Conservation (phyloP, 2,329 filamentous ascomycete species). For the Aspergillus brasiliensis region DNA sequence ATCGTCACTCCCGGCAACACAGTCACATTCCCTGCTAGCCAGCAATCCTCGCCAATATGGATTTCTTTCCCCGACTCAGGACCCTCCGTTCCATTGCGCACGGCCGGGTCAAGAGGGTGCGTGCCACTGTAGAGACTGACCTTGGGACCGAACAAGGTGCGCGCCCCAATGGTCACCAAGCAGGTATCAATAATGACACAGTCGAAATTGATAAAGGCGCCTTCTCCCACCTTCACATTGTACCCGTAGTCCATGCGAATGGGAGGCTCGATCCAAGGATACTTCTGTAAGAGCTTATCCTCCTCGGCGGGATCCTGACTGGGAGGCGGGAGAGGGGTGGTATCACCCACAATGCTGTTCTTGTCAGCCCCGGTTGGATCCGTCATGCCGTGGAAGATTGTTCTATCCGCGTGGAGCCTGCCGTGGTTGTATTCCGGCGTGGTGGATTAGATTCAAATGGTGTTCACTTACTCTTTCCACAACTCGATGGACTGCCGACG, state of each 20-base stretch:
- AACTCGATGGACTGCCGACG: slow-evolving; percentile 66
- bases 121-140: slow-evolving; percentile 73
- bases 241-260: slow-evolving; percentile 76
- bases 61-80: slow-evolving; percentile 76
- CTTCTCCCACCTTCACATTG: slow-evolving; percentile 69
- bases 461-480: slow-evolving; percentile 67
- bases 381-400: not conserved
- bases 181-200: slow-evolving; percentile 77
- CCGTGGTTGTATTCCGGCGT: not conserved
- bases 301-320: slow-evolving; percentile 64
- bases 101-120: slow-evolving; percentile 73
- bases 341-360: slow-evolving; percentile 63
- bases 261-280: slow-evolving; percentile 71
- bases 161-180: slow-evolving; percentile 70
- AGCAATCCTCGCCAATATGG: slow-evolving; percentile 76
- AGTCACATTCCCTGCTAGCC: slow-evolving; percentile 71
- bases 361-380: slow-evolving; percentile 4
- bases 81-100: slow-evolving; percentile 73
- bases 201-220: slow-evolving; percentile 76
- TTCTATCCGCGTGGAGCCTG: not conserved
- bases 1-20: slow-evolving; percentile 78
- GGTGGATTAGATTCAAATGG: no score
- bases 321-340: slow-evolving; percentile 63
- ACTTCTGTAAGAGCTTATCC: slow-evolving; percentile 62
- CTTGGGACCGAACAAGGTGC: slow-evolving; percentile 78